These are phyloP conservation scores for Lachnellula subtilissima DNA, from an alignment of 2,329 filamentous ascomycete genomes.

Conservation along the genomic window DNA sequence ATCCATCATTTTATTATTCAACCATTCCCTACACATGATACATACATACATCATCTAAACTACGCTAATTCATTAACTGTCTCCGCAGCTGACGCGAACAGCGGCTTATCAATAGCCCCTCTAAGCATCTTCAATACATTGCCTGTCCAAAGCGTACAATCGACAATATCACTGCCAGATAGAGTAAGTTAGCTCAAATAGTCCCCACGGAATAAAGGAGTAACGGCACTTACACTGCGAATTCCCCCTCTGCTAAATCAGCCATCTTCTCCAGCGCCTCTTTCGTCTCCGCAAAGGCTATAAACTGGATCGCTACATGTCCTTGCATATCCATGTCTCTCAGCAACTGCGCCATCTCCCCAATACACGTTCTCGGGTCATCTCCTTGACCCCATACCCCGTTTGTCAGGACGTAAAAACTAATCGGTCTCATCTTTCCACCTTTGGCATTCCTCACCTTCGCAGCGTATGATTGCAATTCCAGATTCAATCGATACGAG, in stretches of 20 bases:
- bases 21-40: too few species aligned
- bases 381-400: conserved; percentile 15
- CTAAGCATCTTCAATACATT: conserved; percentile 24
- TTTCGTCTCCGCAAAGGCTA: conserved; percentile 16
- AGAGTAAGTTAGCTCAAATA: not conserved
- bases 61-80: not conserved
- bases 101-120: conserved; percentile 15
- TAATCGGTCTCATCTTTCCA: conserved; percentile 17
- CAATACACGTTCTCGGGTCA: conserved; percentile 5
- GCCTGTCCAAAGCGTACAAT: conserved; percentile 16
- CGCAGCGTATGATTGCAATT: conserved; percentile 15
- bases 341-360: conserved; percentile 8
- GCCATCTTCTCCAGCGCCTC: conserved; percentile 7
- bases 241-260: conserved; percentile 8
- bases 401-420: conserved; percentile 22
- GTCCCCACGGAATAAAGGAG: not conserved
- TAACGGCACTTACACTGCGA: conserved; percentile 12
- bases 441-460: conserved; percentile 10
- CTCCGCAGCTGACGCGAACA: not conserved
- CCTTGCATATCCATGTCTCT: not conserved
- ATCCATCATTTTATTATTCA: too few species aligned
- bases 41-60: too few species aligned
- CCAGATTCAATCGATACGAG: conserved; percentile 16
- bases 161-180: conserved; percentile 14
- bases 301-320: conserved; percentile 11